Conservation (phyloP, 139 green algal genomes). For the Chlorella vulgaris region DNA sequence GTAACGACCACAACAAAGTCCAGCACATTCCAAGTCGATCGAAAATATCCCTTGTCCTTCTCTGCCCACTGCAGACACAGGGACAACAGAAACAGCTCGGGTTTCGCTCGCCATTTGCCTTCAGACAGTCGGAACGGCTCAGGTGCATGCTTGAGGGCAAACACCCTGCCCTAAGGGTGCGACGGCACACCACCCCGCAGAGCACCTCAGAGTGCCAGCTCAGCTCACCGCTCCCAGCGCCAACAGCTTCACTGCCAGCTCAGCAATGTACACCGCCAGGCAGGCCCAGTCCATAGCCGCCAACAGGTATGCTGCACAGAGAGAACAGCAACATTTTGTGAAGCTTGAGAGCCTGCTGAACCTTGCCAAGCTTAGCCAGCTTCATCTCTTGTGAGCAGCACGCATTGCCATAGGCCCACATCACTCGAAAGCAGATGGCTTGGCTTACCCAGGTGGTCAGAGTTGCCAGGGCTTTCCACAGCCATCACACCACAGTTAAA, state of each 20-base stretch:
- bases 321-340: not conserved
- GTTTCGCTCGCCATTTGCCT: too few relatives aligned
- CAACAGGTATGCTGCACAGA: not conserved
- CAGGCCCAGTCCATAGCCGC: not conserved
- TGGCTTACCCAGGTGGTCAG: not conserved
- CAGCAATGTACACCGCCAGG: not conserved
- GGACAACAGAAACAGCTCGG: not conserved
- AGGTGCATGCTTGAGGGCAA: too few relatives aligned
- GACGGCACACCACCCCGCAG: too few relatives aligned
- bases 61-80: not conserved
- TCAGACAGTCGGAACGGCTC: too few relatives aligned
- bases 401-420: too few relatives aligned
- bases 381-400: too few relatives aligned
- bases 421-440: too few relatives aligned
- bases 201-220: not conserved
- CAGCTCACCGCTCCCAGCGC: not conserved
- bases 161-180: too few relatives aligned
- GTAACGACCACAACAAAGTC: not conserved
- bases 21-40: not conserved
- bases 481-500: conserved; percentile 4
- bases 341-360: not conserved
- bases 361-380: not conserved
- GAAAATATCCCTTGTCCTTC: not conserved
- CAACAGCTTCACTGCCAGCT: not conserved
- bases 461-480: not conserved